Percentiles rank a stretch among this genome's conserved stretches.
Evolutionary conservation across 129 eudicot species (phyloP).

Genomic region (Solidago caesia): DNA sequence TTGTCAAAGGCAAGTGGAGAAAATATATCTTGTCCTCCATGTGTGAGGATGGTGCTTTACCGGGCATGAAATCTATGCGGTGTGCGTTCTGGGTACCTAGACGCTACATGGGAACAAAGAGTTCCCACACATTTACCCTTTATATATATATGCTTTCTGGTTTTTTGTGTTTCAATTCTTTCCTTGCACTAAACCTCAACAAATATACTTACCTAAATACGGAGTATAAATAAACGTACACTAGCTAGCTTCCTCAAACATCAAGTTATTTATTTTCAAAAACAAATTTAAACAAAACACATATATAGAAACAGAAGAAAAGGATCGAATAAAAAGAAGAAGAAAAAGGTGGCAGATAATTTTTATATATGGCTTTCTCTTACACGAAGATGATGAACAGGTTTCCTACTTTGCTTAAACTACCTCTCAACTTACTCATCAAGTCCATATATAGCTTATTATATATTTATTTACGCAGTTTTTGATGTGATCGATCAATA

Average conservation of each 20-base stretch:
- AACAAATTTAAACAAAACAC: neutral
- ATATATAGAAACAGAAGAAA: neutral
- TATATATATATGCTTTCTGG: neutral
- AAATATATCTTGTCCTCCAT: too few relatives aligned
- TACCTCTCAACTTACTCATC: slow-evolving; percentile 9
- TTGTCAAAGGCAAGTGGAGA: too few relatives aligned
- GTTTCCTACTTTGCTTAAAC: slow-evolving; percentile 21
- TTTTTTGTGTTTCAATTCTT: slow-evolving; percentile 21
- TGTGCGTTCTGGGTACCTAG: too few relatives aligned
- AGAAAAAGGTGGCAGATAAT: slow-evolving; percentile 6
- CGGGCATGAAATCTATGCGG: too few relatives aligned
- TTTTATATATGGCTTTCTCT: slow-evolving; percentile 30
- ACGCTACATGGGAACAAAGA: too few relatives aligned
- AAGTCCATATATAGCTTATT: too few relatives aligned
- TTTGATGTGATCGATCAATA: neutral
- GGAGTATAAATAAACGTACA: neutral
- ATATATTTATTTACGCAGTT: neutral
- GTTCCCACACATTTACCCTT: too few relatives aligned
- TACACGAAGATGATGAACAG: slow-evolving; percentile 37
- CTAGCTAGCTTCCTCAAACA: neutral
- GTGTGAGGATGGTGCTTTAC: too few relatives aligned
- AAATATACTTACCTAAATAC: neutral
- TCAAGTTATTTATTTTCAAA: slow-evolving; percentile 8
- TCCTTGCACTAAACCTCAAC: slow-evolving; percentile 26
- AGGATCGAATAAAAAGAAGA: neutral